Evolutionary conservation across 1,139 yeast genomes (phyloP), one percentile per base, ranked within the genome.

Genomic region (Groenewaldozyma auringiensis): DNA sequence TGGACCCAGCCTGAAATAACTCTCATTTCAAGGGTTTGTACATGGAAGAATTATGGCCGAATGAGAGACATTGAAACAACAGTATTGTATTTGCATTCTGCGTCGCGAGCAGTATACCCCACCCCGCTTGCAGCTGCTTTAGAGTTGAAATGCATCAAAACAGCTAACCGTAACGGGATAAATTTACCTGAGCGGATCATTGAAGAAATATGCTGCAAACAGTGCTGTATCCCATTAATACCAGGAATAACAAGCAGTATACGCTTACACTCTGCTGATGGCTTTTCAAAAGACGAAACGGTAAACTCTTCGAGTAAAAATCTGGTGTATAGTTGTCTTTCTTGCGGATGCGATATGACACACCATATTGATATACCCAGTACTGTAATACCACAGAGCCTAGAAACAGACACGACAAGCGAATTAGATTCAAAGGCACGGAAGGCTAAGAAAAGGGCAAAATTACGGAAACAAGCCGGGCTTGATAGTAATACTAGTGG

Each of bases 211-310:
- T 27, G 49, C 11, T 58, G 62, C 42, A 51, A 53, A 9, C 29
- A 39, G 6, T 59, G 62, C 42, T 46, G 48, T 14, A 44, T 44
- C 4, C 47, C 55, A 1, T 47, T 53, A 52, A 45, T 59, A 4
- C 61, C 62, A 0, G 61, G 60, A 9, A 20, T 57, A 22, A 56
- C 56, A 8, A 48, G 50, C 29, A 37, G 18, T 11, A 51, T 48
- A 3, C 42, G 59, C n/a, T 41, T 47, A 1, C 11, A 8, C 11
- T 8, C 29, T 8, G 6, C 29, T 8, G 29, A 25, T 11, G 11
- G 11, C 9, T 8, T 11, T 6, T 25, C 29, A 25, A 11, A 6
- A 25, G 11, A 25, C 6, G 29, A 25, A 36, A 37, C n/a, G 21
- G 43, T 6, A 52, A 50, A 9, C 36, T 31, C 22, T 6, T 6